Evolutionary conservation across 495 filamentous ascomycete genomes (phyloP).

Genomic region (Aspergillus campestris): DNA sequence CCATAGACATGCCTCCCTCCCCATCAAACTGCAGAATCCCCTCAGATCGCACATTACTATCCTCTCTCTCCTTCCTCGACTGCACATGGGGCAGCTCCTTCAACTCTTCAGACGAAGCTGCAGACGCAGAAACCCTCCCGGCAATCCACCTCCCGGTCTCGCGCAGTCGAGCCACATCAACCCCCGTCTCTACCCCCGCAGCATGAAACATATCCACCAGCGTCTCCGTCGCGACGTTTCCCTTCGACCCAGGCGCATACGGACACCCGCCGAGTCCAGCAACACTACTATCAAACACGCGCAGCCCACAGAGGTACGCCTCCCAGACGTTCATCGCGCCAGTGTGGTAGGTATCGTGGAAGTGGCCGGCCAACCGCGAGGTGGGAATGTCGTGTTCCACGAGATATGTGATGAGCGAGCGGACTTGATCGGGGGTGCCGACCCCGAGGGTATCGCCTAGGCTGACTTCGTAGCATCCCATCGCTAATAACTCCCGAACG

Average conservation of each 20-base stretch:
- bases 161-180: slow-evolving; percentile 21
- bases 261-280: slow-evolving; percentile 34
- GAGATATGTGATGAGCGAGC: slow-evolving; percentile 21
- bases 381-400: slow-evolving; percentile 17
- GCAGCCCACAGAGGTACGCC: slow-evolving; percentile 30
- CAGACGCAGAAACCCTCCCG: slow-evolving; percentile 7
- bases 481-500: slow-evolving; percentile 21
- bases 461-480: slow-evolving; percentile 38
- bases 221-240: slow-evolving; percentile 33
- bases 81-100: no score
- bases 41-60: neutral
- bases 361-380: slow-evolving; percentile 31
- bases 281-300: slow-evolving; percentile 36
- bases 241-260: slow-evolving; percentile 32
- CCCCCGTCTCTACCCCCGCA: slow-evolving; percentile 25
- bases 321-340: slow-evolving; percentile 36
- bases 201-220: slow-evolving; percentile 31
- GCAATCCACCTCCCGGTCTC: slow-evolving; percentile 30
- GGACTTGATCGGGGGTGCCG: slow-evolving; percentile 25
- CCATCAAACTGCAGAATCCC: neutral
- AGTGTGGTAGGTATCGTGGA: slow-evolving; percentile 40
- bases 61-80: no score
- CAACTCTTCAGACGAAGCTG: no score
- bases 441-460: slow-evolving; percentile 37
- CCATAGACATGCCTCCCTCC: no score